Percentiles rank a stretch among this genome's conserved stretches.
Evolutionary conservation across 352 stramenopile genomes (phyloP).

Genomic region (Pythium angustatum): DNA sequence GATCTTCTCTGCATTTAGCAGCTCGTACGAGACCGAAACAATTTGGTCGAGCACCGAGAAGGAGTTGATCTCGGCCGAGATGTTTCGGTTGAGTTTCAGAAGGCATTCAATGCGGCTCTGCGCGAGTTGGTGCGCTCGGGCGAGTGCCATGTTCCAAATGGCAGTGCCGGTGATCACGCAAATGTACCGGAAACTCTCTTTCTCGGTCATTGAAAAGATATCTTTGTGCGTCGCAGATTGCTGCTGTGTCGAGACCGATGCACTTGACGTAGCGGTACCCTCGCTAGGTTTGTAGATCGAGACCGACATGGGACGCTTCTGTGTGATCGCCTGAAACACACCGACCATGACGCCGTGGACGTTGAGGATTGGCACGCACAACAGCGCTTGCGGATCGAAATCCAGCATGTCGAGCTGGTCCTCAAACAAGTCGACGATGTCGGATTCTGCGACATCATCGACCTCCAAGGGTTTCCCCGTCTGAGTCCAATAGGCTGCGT

Average conservation of each 20-base stretch:
- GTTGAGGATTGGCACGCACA: slow-evolving; percentile 65
- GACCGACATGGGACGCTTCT: slow-evolving; percentile 23
- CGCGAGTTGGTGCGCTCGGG: slow-evolving; percentile 34
- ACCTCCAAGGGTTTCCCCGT: slow-evolving; percentile 58
- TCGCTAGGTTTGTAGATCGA: slow-evolving; percentile 11
- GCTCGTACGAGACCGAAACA: slow-evolving; percentile 44
- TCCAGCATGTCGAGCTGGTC: slow-evolving; percentile 67
- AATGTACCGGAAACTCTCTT: slow-evolving; percentile 42
- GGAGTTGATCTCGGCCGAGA: slow-evolving; percentile 38
- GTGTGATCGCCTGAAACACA: slow-evolving; percentile 64
- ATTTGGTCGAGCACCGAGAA: slow-evolving; percentile 40
- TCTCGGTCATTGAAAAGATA: slow-evolving; percentile 35
- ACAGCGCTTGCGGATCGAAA: slow-evolving; percentile 56
- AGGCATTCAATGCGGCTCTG: slow-evolving; percentile 43
- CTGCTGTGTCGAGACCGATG: not conserved
- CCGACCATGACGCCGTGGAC: slow-evolving; percentile 60
- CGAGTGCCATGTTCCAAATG: slow-evolving; percentile 44
- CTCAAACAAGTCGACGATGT: slow-evolving; percentile 64
- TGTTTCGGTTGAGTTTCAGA: slow-evolving; percentile 42
- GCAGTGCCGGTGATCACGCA: slow-evolving; percentile 43
- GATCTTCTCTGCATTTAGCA: slow-evolving; percentile 38
- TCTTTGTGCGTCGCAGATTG: slow-evolving; percentile 1
- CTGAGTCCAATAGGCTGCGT: slow-evolving; percentile 33
- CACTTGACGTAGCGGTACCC: slow-evolving; percentile 4
- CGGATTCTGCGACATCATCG: slow-evolving; percentile 48